These are phyloP conservation scores for Vanilla planifolia DNA, from an alignment of 106 monocot species.

Conservation along the genomic window DNA sequence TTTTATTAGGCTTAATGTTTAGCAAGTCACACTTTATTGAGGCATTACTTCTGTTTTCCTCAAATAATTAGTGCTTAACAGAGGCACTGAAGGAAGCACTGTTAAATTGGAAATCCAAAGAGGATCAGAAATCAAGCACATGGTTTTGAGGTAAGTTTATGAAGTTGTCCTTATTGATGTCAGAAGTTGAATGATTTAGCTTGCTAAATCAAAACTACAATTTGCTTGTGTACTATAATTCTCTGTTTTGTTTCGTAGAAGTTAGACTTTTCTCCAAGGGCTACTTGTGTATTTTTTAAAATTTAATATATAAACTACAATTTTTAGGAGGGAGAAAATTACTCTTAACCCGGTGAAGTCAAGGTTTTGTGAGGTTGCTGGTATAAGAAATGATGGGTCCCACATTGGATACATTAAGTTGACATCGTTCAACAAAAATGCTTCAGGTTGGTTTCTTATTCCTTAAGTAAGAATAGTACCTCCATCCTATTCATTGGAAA, in stretches of 20 bases:
- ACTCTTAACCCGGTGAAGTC: slow-evolving; percentile 84
- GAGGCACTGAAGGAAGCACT: slow-evolving; percentile 88
- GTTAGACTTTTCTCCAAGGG: not conserved
- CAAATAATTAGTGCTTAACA: slow-evolving; percentile 11
- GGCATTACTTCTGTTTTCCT: too few relatives aligned
- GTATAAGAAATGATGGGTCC: slow-evolving; percentile 37
- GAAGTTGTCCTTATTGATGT: not conserved
- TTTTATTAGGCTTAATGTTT: too few relatives aligned
- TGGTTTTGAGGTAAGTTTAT: slow-evolving; percentile 60
- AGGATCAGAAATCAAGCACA: slow-evolving; percentile 49
- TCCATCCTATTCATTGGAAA: too few relatives aligned
- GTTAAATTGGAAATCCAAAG: slow-evolving; percentile 65
- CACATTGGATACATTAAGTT: slow-evolving; percentile 91
- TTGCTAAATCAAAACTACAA: not conserved
- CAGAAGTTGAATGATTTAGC: not conserved
- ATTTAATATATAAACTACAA: not conserved
- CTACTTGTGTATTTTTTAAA: not conserved
- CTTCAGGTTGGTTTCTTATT: slow-evolving; percentile 56
- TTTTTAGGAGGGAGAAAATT: slow-evolving; percentile 71
- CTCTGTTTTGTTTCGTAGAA: not conserved
- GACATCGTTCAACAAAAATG: slow-evolving; percentile 92
- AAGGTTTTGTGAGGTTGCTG: slow-evolving; percentile 72
- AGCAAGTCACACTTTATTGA: too few relatives aligned
- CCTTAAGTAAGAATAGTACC: too few relatives aligned
- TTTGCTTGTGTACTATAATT: not conserved